Percentiles rank a stretch among this genome's conserved stretches.
phyloP scores from a whole-genome alignment of 2,329 filamentous ascomycete genomes.

The Diaporthe sp. region DNA sequence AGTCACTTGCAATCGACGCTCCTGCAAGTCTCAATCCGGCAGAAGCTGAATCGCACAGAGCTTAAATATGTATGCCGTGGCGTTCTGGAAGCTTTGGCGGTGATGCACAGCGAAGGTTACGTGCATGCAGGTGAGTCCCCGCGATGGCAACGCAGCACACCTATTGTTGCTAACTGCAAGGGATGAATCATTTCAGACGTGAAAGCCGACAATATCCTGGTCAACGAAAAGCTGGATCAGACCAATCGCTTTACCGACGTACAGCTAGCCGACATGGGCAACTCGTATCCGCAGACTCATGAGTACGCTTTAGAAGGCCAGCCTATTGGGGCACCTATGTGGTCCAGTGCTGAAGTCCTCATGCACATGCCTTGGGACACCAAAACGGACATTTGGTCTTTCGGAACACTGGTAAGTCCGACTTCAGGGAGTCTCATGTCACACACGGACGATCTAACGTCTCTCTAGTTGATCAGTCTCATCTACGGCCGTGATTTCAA shows the following conservation, averaged over 20 bases:
- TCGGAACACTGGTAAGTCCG: conserved; percentile 1
- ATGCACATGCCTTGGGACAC: conserved; percentile 22
- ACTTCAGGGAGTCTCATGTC: too few species aligned
- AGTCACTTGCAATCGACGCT: not conserved
- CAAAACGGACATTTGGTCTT: conserved; percentile 13
- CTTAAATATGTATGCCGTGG: not conserved
- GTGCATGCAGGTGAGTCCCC: not conserved
- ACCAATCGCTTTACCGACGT: conserved; percentile 12
- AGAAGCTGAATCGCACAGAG: not conserved
- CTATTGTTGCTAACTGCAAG: not conserved
- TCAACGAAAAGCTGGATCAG: not conserved
- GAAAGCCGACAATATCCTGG: conserved; percentile 4
- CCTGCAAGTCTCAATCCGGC: not conserved
- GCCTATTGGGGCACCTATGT: conserved; percentile 13
- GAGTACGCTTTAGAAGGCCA: not conserved
- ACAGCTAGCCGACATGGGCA: conserved; percentile 6
- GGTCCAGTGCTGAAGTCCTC: not conserved
- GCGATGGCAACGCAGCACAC: not conserved
- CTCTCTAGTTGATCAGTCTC: not conserved
- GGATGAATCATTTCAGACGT: not conserved
- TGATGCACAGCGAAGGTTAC: conserved; percentile 12
- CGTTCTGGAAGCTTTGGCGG: not conserved
- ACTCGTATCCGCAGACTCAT: conserved; percentile 4
- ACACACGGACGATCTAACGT: not conserved
- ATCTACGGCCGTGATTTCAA: conserved; percentile 9